Conservation (phyloP, 352 stramenopile genomes). For the Pythium vanterpoolii region DNA sequence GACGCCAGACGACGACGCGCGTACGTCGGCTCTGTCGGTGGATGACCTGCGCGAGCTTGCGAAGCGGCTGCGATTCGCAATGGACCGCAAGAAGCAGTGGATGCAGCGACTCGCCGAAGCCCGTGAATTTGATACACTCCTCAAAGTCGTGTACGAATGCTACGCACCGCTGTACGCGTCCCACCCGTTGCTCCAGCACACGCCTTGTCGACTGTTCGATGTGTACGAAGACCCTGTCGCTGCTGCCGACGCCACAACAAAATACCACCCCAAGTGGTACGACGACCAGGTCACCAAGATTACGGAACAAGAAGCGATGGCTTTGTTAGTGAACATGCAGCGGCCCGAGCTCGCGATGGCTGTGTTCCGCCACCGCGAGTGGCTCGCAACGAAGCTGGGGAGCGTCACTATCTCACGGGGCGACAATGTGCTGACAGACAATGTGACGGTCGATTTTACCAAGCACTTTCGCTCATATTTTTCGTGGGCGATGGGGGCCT, state of each 20-base stretch:
- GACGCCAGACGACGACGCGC: not conserved
- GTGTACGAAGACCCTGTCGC: conserved; percentile 20
- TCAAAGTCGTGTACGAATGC: conserved; percentile 55
- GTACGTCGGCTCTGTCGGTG: not conserved
- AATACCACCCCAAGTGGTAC: conserved; percentile 48
- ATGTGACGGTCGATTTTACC: conserved; percentile 33
- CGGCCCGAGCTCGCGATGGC: conserved; percentile 36
- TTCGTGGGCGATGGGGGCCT: conserved; percentile 59
- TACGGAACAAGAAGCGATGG: conserved; percentile 61
- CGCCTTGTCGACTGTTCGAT: conserved; percentile 1
- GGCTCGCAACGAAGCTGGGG: conserved; percentile 34
- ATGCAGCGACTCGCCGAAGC: conserved; percentile 45
- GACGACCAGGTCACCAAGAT: conserved; percentile 54
- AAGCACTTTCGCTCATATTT: conserved; percentile 60
- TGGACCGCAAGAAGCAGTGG: conserved; percentile 68
- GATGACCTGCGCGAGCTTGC: conserved; percentile 31
- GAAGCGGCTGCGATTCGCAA: conserved; percentile 41
- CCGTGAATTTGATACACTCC: conserved; percentile 20
- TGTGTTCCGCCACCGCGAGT: conserved; percentile 48
- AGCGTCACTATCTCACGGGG: conserved; percentile 14
- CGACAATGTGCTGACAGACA: conserved; percentile 35
- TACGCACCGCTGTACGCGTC: conserved; percentile 55
- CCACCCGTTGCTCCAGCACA: conserved; percentile 20
- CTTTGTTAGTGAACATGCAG: conserved; percentile 40
- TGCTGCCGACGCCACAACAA: conserved; percentile 32